These are phyloP conservation scores for Patellaria atrata DNA, from an alignment of 495 filamentous ascomycete species.

Conservation along the genomic window DNA sequence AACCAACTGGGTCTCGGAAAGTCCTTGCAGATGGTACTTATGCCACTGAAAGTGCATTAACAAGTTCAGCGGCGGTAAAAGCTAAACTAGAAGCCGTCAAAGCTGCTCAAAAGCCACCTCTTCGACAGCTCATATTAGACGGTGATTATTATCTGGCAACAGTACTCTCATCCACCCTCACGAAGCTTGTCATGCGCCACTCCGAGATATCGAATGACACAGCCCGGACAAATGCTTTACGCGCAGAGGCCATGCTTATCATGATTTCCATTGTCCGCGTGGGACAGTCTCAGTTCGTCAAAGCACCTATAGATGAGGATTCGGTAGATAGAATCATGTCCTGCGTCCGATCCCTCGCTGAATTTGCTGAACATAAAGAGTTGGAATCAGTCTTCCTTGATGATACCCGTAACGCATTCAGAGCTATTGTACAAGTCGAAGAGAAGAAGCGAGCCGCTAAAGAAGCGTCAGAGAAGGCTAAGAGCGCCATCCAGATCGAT, in stretches of 20 bases:
- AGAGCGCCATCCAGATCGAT: constrained; percentile 88
- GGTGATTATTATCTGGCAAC: constrained; percentile 96
- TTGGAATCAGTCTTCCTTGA: constrained; percentile 87
- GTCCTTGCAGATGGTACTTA: constrained; percentile 74
- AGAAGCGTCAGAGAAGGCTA: constrained; percentile 80
- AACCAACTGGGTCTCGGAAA: constrained; percentile 71
- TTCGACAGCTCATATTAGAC: constrained; percentile 89
- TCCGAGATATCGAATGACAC: constrained; percentile 80
- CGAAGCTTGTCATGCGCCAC: constrained; percentile 97
- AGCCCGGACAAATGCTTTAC: constrained; percentile 82
- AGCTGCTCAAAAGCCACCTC: constrained; percentile 88
- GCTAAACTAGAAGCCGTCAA: constrained; percentile 94
- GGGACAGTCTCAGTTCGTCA: constrained; percentile 94
- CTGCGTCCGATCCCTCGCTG: constrained; percentile 81
- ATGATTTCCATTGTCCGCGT: constrained; percentile 98
- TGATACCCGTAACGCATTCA: constrained; percentile 91
- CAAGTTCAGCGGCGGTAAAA: constrained; percentile 74
- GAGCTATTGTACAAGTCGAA: constrained; percentile 94
- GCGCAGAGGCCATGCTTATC: constrained; percentile 96
- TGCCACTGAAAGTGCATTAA: constrained; percentile 90
- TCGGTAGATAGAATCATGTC: constrained; percentile 95
- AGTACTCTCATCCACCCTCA: constrained; percentile 85
- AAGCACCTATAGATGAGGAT: constrained; percentile 94
- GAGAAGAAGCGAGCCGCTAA: constrained; percentile 93
- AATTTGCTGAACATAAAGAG: constrained; percentile 78